Evolutionary conservation across 2,329 filamentous ascomycete genomes (phyloP).

Genomic region (Fusarium luffae): DNA sequence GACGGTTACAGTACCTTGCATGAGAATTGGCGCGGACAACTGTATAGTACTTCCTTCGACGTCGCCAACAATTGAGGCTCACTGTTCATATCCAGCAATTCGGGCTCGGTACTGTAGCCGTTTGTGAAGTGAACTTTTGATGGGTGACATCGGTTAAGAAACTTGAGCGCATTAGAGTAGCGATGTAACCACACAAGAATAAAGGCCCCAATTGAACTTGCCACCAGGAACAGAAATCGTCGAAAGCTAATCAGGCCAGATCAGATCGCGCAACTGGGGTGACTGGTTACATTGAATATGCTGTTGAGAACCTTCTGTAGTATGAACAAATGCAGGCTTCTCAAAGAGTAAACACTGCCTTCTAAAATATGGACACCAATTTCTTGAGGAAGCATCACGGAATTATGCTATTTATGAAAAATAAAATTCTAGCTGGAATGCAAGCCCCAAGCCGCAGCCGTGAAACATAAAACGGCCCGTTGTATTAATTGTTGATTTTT

Average conservation of each 20-base stretch:
- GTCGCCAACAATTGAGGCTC: conserved; percentile 33
- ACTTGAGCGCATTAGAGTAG: conserved; percentile 1
- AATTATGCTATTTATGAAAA: not conserved
- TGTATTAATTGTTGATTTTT: not conserved
- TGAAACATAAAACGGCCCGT: conserved; percentile 22
- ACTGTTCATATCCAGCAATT: conserved; percentile 22
- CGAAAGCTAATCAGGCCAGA: not conserved
- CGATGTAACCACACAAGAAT: conserved; percentile 36
- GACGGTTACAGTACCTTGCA: conserved; percentile 6
- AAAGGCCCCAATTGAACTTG: conserved; percentile 17
- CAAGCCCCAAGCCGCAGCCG: not conserved
- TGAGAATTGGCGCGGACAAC: too few relatives aligned
- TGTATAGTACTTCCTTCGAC: not conserved
- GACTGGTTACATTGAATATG: not conserved
- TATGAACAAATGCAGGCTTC: not conserved
- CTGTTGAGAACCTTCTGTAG: not conserved
- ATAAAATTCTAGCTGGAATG: not conserved
- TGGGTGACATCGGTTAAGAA: conserved; percentile 31
- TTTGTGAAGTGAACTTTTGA: conserved; percentile 2
- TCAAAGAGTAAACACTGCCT: not conserved
- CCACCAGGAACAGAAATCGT: conserved; percentile 29
- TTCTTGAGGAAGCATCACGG: not conserved
- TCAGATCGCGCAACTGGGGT: not conserved
- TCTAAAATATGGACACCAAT: too few relatives aligned
- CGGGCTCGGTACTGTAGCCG: not conserved